Percentiles rank a stretch among this genome's conserved stretches.
Evolutionary conservation across 192 early-diverging fungal genomes (phyloP).

Genomic region (Borealophlyctis nickersoniae): DNA sequence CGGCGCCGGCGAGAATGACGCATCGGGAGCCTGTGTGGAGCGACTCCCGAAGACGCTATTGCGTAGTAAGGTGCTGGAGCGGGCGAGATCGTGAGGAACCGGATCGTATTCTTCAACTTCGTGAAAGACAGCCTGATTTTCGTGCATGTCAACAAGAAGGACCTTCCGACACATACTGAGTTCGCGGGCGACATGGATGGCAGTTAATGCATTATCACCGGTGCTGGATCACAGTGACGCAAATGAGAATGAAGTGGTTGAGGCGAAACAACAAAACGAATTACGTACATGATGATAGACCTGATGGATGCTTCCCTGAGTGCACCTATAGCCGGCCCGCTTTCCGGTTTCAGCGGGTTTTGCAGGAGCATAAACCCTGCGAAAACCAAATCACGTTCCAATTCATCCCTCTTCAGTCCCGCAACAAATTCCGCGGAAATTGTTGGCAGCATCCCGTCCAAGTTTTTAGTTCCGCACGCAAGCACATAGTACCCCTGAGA

Average conservation of each 20-base stretch:
- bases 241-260: too few species aligned
- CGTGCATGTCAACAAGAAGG: constrained; percentile 59
- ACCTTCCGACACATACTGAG: constrained; percentile 52
- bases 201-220: constrained; percentile 77
- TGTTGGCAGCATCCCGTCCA: constrained; percentile 1
- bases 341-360: constrained; percentile 74
- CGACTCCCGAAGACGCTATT: not conserved
- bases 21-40: not conserved
- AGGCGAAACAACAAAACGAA: not conserved
- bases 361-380: constrained; percentile 70
- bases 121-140: constrained; percentile 28
- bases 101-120: constrained; percentile 6
- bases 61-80: not conserved
- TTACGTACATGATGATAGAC: constrained; percentile 65
- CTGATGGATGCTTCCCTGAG: constrained; percentile 65
- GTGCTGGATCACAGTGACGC: constrained; percentile 37
- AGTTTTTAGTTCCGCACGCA: constrained; percentile 25
- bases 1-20: not conserved
- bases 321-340: constrained; percentile 53
- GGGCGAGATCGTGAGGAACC: not conserved
- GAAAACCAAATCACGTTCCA: constrained; percentile 62
- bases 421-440: constrained; percentile 30
- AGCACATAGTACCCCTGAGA: constrained; percentile 47
- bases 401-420: constrained; percentile 49
- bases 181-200: constrained; percentile 67